Evolutionary conservation across 75 land plant genomes (phyloP).

Genomic region (Larix kaempferi): DNA sequence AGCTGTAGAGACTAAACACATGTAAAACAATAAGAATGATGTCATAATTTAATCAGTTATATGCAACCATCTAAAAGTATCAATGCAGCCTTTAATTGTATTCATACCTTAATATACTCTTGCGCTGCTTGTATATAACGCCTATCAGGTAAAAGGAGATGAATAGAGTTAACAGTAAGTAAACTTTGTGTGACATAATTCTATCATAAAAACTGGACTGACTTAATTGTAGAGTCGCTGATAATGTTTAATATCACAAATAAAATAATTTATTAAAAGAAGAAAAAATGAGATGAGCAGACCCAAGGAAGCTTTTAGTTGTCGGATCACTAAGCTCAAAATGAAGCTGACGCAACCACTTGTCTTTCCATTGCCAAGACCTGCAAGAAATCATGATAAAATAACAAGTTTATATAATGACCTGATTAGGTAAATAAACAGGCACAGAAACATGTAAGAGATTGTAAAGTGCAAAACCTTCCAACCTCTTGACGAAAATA

Average conservation of each 20-base stretch:
- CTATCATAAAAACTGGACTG: no score
- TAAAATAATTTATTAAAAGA: not conserved
- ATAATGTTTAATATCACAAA: not conserved
- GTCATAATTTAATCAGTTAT: not conserved
- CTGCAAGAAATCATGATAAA: constrained; percentile 16
- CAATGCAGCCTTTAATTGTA: not conserved
- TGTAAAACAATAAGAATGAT: not conserved
- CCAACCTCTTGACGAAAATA: constrained; percentile 62
- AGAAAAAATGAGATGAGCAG: not conserved
- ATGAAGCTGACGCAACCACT: constrained; percentile 45
- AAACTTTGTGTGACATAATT: no score
- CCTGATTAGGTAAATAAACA: constrained; percentile 5
- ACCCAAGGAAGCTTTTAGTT: constrained; percentile 55
- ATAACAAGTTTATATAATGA: not conserved
- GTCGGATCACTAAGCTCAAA: constrained; percentile 70
- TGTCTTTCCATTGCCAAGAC: constrained; percentile 59
- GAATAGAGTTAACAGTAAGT: not conserved
- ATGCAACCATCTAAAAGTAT: not conserved
- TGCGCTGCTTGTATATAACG: constrained; percentile 39
- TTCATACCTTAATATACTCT: constrained; percentile 20
- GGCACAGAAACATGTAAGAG: not conserved
- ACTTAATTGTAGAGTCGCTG: no score
- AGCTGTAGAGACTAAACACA: constrained; percentile 34
- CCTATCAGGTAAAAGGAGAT: constrained; percentile 12
- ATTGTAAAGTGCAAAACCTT: not conserved